Evolutionary conservation across 352 stramenopile species (phyloP), one percentile per base, ranked within the genome.

Genomic region (Phytophthora brassicae): DNA sequence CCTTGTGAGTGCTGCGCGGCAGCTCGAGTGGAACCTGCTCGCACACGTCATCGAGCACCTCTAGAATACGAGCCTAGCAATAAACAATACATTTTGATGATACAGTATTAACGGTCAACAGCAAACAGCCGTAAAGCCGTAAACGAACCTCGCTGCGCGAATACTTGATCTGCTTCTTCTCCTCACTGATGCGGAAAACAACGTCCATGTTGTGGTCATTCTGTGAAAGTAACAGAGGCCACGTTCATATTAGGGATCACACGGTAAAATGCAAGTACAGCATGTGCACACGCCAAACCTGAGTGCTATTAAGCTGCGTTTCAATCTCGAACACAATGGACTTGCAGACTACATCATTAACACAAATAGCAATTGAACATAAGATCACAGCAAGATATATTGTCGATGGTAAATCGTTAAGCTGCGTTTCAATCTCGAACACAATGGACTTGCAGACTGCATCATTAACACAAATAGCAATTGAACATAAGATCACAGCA

Each of bases 111-210:
- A 19, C 26, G 4, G 26, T 31, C 26, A 35, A 29, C 29, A 48
- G 1, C n/a, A 53, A 13, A 35, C 33, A 57, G 4, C 17, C 7
- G 12, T n/a, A n/a, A 1, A 36, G 7, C n/a, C 33, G 4, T 12
- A 19, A 54, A 53, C 47, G 9, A 12, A 87, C 83, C 66, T 94
- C 85, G 31, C 85, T 94, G 39, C 83, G 85, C 11, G 85, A 90
- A 52, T 83, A 94, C 60, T 83, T 88, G 57, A 94, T 81, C 49
- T 88, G 83, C 62, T 91, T 91, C 68, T 94, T 94, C 70, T 91
- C 80, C 64, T 94, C 85, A 41, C 85, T 94, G 65, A 94, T 90
- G 41, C 85, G 81, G 59, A 89, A 94, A 7, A 94, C 85, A 1
- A 94, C 77, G 16, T 92, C 85, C 48, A 94, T 77, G n/a, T 91